phyloP scores from a whole-genome alignment of 2,329 filamentous ascomycete genomes.

The Emmonsiellopsis sp. region DNA sequence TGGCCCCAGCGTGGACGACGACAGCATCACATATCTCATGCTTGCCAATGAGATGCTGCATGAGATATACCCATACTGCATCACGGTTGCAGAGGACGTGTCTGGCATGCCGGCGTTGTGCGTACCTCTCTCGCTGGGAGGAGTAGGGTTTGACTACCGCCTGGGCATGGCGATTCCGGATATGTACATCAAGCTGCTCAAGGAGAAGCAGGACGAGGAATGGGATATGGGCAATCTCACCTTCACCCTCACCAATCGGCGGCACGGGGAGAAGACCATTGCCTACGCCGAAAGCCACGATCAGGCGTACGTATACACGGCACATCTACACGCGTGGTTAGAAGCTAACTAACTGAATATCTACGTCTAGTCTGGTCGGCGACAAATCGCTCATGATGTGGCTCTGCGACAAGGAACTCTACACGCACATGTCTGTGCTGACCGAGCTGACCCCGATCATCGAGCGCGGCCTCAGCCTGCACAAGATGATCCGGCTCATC shows the following conservation, averaged over 20 bases:
- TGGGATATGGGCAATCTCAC: constrained; percentile 85
- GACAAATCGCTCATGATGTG: constrained; percentile 98
- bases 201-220: constrained; percentile 80
- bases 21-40: constrained; percentile 91
- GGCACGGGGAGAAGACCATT: constrained; percentile 96
- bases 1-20: constrained; percentile 77
- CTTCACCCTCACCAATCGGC: constrained; percentile 82
- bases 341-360: constrained; percentile 11
- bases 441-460: constrained; percentile 80
- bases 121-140: constrained; percentile 72
- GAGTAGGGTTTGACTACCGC: constrained; percentile 93
- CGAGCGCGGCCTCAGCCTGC: constrained; percentile 79
- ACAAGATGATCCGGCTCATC: constrained; percentile 95
- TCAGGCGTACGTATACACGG: constrained; percentile 65
- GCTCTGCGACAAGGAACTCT: constrained; percentile 93
- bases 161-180: constrained; percentile 96
- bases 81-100: constrained; percentile 93
- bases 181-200: constrained; percentile 98
- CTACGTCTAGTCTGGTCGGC: constrained; percentile 64
- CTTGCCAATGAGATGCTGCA: constrained; percentile 95
- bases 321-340: background rate
- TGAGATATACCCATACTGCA: constrained; percentile 72
- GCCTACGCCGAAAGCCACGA: constrained; percentile 96
- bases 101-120: constrained; percentile 98
- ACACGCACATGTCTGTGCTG: constrained; percentile 90